Evolutionary conservation across 2,329 filamentous ascomycete genomes (phyloP).

Genomic region (Cladobotryum protrusum): DNA sequence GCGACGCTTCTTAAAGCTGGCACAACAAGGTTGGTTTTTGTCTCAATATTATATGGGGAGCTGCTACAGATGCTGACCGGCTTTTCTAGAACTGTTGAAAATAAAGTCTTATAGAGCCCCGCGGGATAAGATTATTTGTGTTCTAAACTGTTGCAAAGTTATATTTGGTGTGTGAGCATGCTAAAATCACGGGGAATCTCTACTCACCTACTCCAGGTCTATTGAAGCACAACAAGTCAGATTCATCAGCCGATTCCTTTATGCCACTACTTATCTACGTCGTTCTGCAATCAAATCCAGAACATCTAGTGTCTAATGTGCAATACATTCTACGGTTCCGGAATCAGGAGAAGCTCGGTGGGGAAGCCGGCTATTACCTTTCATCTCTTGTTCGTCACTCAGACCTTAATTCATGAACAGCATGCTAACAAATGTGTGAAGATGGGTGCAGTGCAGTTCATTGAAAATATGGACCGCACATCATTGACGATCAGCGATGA

Average conservation of each 20-base stretch:
- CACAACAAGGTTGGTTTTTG: constrained; percentile 64
- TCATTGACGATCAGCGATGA: constrained; percentile 89
- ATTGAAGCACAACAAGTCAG: constrained; percentile 83
- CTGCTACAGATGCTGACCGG: constrained; percentile 11
- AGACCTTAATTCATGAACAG: too few species aligned
- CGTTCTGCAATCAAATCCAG: constrained; percentile 87
- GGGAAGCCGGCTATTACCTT: constrained; percentile 97
- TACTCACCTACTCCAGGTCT: constrained; percentile 50
- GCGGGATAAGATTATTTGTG: constrained; percentile 95
- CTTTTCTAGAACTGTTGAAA: constrained; percentile 72
- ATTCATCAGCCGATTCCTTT: constrained; percentile 94
- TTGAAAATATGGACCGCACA: constrained; percentile 92
- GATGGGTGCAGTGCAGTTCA: constrained; percentile 93
- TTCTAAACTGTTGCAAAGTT: constrained; percentile 97
- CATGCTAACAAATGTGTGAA: constrained; percentile 24
- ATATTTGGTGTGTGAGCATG: constrained; percentile 69
- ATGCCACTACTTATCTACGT: constrained; percentile 94
- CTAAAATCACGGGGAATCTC: not conserved
- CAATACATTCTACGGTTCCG: constrained; percentile 97
- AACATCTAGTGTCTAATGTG: constrained; percentile 93
- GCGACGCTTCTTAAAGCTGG: constrained; percentile 77
- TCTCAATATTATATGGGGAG: not conserved
- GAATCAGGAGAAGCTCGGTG: constrained; percentile 93
- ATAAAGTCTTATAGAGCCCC: constrained; percentile 97
- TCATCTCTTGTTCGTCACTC: constrained; percentile 67